Conservation (phyloP, 129 eudicot species). For the Pseudognaphalium luteoalbum region DNA sequence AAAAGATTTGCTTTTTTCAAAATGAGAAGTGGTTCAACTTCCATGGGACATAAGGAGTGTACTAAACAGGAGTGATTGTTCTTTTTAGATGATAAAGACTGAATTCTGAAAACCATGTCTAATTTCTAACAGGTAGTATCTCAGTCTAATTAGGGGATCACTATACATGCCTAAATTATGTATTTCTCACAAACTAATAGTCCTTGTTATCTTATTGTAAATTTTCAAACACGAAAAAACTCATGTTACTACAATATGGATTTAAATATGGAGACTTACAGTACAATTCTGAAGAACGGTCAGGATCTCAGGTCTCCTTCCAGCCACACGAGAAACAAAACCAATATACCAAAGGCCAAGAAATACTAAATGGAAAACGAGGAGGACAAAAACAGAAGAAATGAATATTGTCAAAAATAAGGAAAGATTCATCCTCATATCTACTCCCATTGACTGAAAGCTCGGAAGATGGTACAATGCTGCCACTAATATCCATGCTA, state of each 20-base stretch:
- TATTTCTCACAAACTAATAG: not conserved
- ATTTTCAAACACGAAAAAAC: not conserved
- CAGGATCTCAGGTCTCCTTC: slow-evolving; percentile 71
- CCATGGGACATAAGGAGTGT: not conserved
- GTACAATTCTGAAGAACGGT: slow-evolving; percentile 92
- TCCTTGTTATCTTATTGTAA: not conserved
- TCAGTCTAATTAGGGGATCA: not conserved
- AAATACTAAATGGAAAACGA: slow-evolving; percentile 77
- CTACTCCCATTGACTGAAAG: slow-evolving; percentile 95
- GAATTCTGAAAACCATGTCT: not conserved
- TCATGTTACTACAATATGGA: not conserved
- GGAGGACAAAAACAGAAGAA: slow-evolving; percentile 78
- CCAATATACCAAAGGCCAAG: slow-evolving; percentile 90
- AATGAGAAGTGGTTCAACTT: not conserved
- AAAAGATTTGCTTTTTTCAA: not conserved
- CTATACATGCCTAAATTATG: not conserved
- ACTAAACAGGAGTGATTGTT: not conserved
- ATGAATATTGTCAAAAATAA: slow-evolving; percentile 72
- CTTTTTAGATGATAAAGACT: not conserved
- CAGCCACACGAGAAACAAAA: slow-evolving; percentile 91
- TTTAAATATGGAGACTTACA: slow-evolving; percentile 49
- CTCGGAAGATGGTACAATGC: slow-evolving; percentile 93
- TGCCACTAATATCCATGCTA: slow-evolving; percentile 85
- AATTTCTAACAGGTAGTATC: not conserved
- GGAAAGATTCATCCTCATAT: slow-evolving; percentile 90